These are phyloP conservation scores for Echinochloa phyllopogon DNA, from an alignment of 176 grass and related monocot genomes.

Conservation along the genomic window DNA sequence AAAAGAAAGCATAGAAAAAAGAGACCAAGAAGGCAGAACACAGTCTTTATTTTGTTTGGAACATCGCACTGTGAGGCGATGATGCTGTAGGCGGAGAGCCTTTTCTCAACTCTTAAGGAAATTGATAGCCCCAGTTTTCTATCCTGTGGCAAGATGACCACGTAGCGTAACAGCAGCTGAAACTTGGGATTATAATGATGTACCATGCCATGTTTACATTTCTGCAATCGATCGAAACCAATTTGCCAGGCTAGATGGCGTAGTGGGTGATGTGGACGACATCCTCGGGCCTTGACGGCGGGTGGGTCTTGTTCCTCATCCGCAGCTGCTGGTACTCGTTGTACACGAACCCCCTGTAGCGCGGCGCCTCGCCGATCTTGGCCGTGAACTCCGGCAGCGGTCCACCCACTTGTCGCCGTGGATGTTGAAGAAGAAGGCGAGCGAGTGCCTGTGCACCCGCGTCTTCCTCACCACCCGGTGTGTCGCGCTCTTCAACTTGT, in stretches of 20 bases:
- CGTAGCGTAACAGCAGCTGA: neutral
- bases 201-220: neutral
- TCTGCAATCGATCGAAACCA: neutral
- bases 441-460: slow-evolving; percentile 40
- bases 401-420: slow-evolving; percentile 49
- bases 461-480: slow-evolving; percentile 53
- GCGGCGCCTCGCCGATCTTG: slow-evolving; percentile 36
- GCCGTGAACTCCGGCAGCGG: slow-evolving; percentile 47
- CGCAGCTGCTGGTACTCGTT: slow-evolving; percentile 37
- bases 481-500: slow-evolving; percentile 35
- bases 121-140: neutral
- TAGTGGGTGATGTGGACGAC: slow-evolving; percentile 33
- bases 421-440: slow-evolving; percentile 40
- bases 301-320: slow-evolving; percentile 45
- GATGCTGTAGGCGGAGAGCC: no score
- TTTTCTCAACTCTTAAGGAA: no score
- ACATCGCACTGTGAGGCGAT: no score
- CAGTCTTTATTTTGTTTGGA: no score
- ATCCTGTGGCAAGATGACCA: neutral
- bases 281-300: slow-evolving; percentile 36
- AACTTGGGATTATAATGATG: no score
- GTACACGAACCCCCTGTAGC: slow-evolving; percentile 36
- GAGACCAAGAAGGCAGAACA: no score
- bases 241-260: neutral
- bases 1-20: no score